Percentiles rank a stretch among this genome's conserved stretches.
Conservation (phyloP, 495 filamentous ascomycete genomes). For the Aspergillus sclerotiicarbonarius region DNA sequence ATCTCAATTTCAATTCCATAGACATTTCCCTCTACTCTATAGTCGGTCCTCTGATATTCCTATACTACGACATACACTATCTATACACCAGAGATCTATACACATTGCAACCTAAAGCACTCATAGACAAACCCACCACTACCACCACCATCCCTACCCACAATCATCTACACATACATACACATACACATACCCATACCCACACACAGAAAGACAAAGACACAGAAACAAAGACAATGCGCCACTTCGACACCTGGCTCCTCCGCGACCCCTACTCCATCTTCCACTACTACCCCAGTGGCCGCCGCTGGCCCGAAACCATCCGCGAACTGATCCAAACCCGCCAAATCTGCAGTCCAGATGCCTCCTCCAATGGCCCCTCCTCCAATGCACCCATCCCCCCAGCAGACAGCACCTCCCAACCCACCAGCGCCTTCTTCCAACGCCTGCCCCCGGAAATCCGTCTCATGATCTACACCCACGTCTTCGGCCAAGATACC, state of each 20-base stretch:
- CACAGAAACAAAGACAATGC: conserved; percentile 27
- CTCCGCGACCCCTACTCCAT: conserved; percentile 47
- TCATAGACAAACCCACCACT: not conserved
- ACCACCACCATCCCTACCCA: not conserved
- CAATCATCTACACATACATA: too few species aligned
- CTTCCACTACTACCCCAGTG: conserved; percentile 45
- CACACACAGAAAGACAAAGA: too few species aligned
- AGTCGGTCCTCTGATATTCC: too few species aligned
- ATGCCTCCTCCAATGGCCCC: conserved; percentile 14
- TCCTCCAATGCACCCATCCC: conserved; percentile 13
- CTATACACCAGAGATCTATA: not conserved
- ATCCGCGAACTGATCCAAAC: conserved; percentile 39
- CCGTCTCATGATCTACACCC: conserved; percentile 53
- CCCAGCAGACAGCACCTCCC: conserved; percentile 24
- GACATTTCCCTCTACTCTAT: too few species aligned
- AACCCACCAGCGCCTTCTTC: conserved; percentile 26
- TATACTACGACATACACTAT: too few species aligned
- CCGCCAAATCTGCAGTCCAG: conserved; percentile 40
- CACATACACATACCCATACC: too few species aligned
- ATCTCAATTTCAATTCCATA: not conserved
- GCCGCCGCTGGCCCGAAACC: conserved; percentile 41
- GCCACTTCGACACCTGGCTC: conserved; percentile 48
- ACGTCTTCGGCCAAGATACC: conserved; percentile 45
- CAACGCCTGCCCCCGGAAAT: conserved; percentile 50
- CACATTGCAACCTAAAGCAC: not conserved